phyloP scores from a whole-genome alignment of 2,329 filamentous ascomycete species.

The Monilinia laxa region DNA sequence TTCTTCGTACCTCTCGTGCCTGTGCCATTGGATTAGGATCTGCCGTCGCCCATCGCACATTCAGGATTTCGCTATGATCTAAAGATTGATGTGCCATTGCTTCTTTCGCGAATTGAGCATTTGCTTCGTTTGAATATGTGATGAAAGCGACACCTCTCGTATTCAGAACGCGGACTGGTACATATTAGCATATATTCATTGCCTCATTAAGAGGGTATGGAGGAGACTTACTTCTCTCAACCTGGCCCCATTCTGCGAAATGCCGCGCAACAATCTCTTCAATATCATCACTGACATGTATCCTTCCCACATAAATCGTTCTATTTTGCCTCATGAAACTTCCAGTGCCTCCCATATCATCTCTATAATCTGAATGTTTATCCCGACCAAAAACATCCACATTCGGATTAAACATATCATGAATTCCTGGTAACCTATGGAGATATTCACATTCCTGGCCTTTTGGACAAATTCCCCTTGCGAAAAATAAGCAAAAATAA shows the following conservation, averaged over 20 bases:
- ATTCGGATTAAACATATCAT: slow-evolving; percentile 90
- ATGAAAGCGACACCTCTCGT: slow-evolving; percentile 90
- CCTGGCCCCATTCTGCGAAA: slow-evolving; percentile 93
- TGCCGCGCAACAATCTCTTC: slow-evolving; percentile 94
- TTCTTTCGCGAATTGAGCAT: slow-evolving; percentile 88
- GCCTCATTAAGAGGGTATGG: background rate
- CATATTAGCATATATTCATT: slow-evolving; percentile 31
- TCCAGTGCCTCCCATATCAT: slow-evolving; percentile 97
- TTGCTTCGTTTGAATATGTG: slow-evolving; percentile 88
- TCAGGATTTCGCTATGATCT: slow-evolving; percentile 88
- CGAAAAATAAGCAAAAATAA: slow-evolving; percentile 93
- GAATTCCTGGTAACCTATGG: slow-evolving; percentile 80
- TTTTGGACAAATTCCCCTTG: slow-evolving; percentile 76
- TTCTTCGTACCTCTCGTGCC: slow-evolving; percentile 80
- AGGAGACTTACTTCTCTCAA: slow-evolving; percentile 65
- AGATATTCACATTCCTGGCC: slow-evolving; percentile 93
- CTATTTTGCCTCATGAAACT: slow-evolving; percentile 92
- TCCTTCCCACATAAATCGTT: slow-evolving; percentile 88
- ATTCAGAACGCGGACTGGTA: slow-evolving; percentile 73
- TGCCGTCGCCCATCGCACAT: slow-evolving; percentile 94
- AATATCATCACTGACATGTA: slow-evolving; percentile 95
- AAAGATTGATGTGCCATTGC: slow-evolving; percentile 94
- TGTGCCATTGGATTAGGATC: slow-evolving; percentile 95
- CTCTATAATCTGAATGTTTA: slow-evolving; percentile 88
- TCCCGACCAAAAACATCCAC: slow-evolving; percentile 94